Base-by-base conservation (phyloP, 208 protist genomes). In the Herpetomonas samuelpessoai region DNA sequence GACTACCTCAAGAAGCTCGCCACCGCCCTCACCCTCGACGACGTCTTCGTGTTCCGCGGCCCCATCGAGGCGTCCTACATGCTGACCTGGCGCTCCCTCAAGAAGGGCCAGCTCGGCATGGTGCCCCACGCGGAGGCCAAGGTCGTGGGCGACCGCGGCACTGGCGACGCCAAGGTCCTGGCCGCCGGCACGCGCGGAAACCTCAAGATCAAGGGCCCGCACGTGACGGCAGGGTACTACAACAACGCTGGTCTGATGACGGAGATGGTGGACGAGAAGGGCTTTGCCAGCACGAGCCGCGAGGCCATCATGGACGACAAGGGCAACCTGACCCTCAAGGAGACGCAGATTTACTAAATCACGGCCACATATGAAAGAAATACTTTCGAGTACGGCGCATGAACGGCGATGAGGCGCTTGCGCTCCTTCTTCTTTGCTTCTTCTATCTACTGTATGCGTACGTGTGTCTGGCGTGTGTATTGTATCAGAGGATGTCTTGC, bases 181-280 rank as follows among this genome's bases (percentile, higher is more conserved):
- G 76, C 87, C 19, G 69, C 79, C 22, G 87, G 84, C 57, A 89
- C 85, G 39, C 84, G 87, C 46, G 90, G 90, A 22, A 93, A 96
- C 65, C 65, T 96, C 56, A 82, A 84, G 41, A 74, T 96, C 22
- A 93, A 93, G 62, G 90, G 87, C 1, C 90, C 90, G 6, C 87
- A 94, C 62, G 70, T 96, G 27, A 84, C 81, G 10, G 63, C 84
- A 12, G 79, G 77, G 10, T 96, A 93, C 74, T 96, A 93, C 85
- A 96, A 94, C 73, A 96, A 96, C 52, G 90, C 90, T 3, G 90
- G 90, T 7, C 54, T 96, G 28, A 59, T 96, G 64, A 94, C 90
- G 56, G 86, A 96, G 71, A 41, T 96, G 47, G 83, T 94, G 41
- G 90, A 96, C 50, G 90, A 96, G 65, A 72, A 81, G 46, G 90